These are phyloP conservation scores for Trichoderma atrobrunneum DNA, from an alignment of 2,329 filamentous ascomycete species.

Conservation along the genomic window DNA sequence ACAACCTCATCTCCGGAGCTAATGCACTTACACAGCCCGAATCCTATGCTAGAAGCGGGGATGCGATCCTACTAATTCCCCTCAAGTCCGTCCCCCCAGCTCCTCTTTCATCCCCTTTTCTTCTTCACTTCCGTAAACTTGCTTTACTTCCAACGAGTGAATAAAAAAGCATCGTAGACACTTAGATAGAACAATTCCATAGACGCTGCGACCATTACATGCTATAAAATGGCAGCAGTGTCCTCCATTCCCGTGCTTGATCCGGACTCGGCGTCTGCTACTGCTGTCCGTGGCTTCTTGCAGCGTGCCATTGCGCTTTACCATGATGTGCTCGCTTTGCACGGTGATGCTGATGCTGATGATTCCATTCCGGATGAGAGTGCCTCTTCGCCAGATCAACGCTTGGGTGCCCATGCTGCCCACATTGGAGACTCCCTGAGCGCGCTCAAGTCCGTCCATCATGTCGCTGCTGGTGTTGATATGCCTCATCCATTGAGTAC, in stretches of 20 bases:
- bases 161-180: neutral
- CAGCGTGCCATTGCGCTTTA: constrained; percentile 20
- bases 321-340: constrained; percentile 5
- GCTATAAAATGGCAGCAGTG: constrained; percentile 34
- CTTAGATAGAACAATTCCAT: constrained; percentile 20
- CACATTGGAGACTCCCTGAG: neutral
- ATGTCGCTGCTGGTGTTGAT: neutral
- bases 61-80: neutral
- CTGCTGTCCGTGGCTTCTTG: constrained; percentile 25
- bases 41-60: constrained; percentile 8
- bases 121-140: neutral
- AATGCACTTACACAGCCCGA: neutral
- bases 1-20: constrained; percentile 8
- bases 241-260: neutral
- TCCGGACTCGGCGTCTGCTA: constrained; percentile 8
- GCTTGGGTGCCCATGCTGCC: neutral
- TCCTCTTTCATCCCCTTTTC: neutral
- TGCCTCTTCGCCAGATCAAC: neutral
- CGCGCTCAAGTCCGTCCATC: neutral
- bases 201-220: constrained; percentile 29
- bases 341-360: constrained; percentile 3
- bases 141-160: neutral
- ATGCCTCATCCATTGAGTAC: neutral
- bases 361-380: neutral
- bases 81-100: constrained; percentile 2